These are phyloP conservation scores for Vaccinium macrocarpon DNA, from an alignment of 148 eudicot genomes.

Conservation along the genomic window DNA sequence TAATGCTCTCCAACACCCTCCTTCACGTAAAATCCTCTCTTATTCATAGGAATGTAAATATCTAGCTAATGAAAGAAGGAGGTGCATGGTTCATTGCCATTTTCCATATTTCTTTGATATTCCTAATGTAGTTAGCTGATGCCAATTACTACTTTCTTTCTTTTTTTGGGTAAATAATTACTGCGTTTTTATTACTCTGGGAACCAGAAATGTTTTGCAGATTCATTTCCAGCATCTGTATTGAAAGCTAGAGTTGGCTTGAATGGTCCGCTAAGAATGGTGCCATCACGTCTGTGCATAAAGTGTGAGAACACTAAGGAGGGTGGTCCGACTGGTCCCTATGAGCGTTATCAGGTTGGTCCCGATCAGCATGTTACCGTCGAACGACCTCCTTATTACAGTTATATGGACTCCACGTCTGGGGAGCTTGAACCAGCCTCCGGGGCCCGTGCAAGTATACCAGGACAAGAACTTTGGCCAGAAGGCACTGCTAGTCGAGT, in stretches of 20 bases:
- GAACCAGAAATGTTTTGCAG: slow-evolving; percentile 49
- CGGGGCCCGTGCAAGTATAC: slow-evolving; percentile 99
- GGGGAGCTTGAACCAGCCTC: slow-evolving; percentile 94
- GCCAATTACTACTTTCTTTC: not conserved
- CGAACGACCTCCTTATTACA: slow-evolving; percentile 80
- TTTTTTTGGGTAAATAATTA: no score
- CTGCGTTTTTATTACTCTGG: slow-evolving; percentile 7
- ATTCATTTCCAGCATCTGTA: slow-evolving; percentile 39
- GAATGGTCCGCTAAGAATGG: slow-evolving; percentile 30
- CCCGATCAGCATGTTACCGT: slow-evolving; percentile 53
- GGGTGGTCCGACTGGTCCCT: slow-evolving; percentile 45
- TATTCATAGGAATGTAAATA: not conserved
- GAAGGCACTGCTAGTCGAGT: slow-evolving; percentile 92
- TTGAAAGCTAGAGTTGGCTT: slow-evolving; percentile 31
- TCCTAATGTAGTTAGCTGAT: not conserved
- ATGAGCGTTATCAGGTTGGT: slow-evolving; percentile 33
- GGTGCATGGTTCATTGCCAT: slow-evolving; percentile 3
- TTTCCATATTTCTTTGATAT: not conserved
- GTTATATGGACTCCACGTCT: slow-evolving; percentile 88
- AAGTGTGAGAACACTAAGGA: slow-evolving; percentile 54
- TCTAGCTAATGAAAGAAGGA: not conserved
- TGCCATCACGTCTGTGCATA: slow-evolving; percentile 37
- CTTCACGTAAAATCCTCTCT: not conserved
- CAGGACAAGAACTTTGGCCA: slow-evolving; percentile 88
- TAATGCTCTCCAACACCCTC: not conserved